phyloP scores from a whole-genome alignment of 2,329 filamentous ascomycete genomes.

The Neonectria ditissima region DNA sequence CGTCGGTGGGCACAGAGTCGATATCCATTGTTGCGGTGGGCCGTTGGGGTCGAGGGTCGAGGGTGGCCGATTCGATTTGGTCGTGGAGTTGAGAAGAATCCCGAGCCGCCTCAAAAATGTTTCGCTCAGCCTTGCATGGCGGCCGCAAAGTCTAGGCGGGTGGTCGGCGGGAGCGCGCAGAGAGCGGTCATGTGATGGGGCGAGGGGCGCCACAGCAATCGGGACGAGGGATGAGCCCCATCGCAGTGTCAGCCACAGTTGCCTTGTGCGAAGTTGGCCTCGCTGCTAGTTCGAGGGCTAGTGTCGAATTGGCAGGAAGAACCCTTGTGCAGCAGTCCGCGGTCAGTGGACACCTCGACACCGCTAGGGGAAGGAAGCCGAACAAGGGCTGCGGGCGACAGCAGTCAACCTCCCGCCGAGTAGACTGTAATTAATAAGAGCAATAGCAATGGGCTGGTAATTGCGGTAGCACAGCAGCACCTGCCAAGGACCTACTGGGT shows the following conservation, averaged over 20 bases:
- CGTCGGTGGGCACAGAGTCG: constrained; percentile 59
- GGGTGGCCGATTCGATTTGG: constrained; percentile 11
- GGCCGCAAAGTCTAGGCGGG: constrained; percentile 38
- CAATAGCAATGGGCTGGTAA: neutral
- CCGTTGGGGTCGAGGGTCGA: constrained; percentile 8
- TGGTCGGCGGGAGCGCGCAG: constrained; percentile 31
- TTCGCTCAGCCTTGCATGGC: constrained; percentile 45
- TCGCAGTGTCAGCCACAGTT: neutral
- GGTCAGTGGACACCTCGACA: constrained; percentile 23
- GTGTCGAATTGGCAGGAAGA: constrained; percentile 1
- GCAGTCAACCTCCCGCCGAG: constrained; percentile 14
- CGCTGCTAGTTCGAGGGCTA: constrained; percentile 4
- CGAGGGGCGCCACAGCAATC: constrained; percentile 12
- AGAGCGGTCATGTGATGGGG: constrained; percentile 40
- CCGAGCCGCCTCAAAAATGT: constrained; percentile 42
- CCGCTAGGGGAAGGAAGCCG: constrained; percentile 38
- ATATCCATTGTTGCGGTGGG: constrained; percentile 50
- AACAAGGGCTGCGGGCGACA: constrained; percentile 33
- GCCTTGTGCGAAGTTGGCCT: neutral
- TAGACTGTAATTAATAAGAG: neutral
- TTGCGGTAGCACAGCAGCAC: neutral
- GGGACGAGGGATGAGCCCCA: neutral
- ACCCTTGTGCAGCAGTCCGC: constrained; percentile 10
- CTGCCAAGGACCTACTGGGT: constrained; percentile 9
- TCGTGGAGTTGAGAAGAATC: constrained; percentile 24